Conservation (phyloP, 2,329 filamentous ascomycete genomes). For the Blumeria hordei region DNA sequence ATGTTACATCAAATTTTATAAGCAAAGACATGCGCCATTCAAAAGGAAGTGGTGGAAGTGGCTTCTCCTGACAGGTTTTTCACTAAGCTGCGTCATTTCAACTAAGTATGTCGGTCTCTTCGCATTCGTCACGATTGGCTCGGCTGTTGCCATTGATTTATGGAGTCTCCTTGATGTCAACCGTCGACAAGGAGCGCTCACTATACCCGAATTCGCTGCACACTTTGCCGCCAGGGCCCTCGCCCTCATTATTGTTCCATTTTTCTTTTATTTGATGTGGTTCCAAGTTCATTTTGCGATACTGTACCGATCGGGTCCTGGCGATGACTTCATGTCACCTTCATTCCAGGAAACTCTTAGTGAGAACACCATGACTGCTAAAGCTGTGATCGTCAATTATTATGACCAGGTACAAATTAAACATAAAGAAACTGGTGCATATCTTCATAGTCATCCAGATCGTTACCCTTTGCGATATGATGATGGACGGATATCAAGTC, state of each 20-base stretch:
- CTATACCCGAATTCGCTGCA: constrained; percentile 56
- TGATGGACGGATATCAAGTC: constrained; percentile 87
- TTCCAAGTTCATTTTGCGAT: constrained; percentile 98
- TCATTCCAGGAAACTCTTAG: constrained; percentile 94
- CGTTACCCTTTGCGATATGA: constrained; percentile 86
- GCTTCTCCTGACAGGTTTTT: constrained; percentile 84
- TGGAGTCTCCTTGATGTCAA: constrained; percentile 89
- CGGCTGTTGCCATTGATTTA: constrained; percentile 77
- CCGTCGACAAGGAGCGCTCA: constrained; percentile 57
- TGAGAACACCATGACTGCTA: constrained; percentile 80
- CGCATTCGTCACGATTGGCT: constrained; percentile 90
- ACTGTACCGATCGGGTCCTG: constrained; percentile 66
- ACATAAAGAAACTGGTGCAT: constrained; percentile 95
- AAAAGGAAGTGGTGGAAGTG: constrained; percentile 99
- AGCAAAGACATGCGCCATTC: constrained; percentile 72
- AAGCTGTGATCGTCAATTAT: constrained; percentile 70
- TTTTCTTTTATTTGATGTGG: constrained; percentile 98
- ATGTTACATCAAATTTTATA: constrained; percentile 95
- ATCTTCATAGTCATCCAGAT: constrained; percentile 80
- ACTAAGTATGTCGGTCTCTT: constrained; percentile 96
- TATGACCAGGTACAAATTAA: constrained; percentile 68
- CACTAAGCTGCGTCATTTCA: constrained; percentile 89
- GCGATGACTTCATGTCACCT: constrained; percentile 96
- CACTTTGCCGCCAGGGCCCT: constrained; percentile 76
- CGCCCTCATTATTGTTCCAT: constrained; percentile 71